phyloP scores from a whole-genome alignment of 179 eudicot species.

The Beta corolliflora region DNA sequence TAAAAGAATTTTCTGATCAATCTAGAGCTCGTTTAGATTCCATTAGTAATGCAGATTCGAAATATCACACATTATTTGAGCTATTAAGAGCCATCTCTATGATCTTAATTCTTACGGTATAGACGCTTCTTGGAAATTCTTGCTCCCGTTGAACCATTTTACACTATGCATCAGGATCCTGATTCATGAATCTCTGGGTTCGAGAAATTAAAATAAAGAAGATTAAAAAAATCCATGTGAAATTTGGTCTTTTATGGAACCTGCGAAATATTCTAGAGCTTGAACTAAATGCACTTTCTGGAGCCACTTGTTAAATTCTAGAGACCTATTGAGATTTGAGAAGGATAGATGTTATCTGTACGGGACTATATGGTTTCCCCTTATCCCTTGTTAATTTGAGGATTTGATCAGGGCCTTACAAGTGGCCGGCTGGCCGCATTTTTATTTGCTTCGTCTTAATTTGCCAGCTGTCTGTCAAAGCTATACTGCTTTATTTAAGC shows the following conservation, averaged over 20 bases:
- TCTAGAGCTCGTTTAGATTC: too few species aligned
- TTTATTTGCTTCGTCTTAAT: neutral
- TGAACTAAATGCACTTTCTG: neutral
- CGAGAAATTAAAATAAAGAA: neutral
- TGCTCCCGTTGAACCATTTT: too few species aligned
- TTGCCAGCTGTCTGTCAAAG: neutral
- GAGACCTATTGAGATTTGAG: neutral
- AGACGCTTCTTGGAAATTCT: too few species aligned
- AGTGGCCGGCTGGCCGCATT: neutral
- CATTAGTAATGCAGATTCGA: too few species aligned
- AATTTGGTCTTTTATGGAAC: neutral
- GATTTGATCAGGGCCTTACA: neutral
- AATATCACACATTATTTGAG: too few species aligned
- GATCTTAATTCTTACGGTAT: too few species aligned
- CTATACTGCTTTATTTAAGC: neutral
- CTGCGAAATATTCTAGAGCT: neutral
- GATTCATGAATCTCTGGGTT: too few species aligned
- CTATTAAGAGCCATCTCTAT: too few species aligned
- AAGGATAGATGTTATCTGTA: neutral
- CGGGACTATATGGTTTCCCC: neutral
- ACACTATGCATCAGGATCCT: too few species aligned
- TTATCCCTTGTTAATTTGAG: neutral
- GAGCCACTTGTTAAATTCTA: neutral
- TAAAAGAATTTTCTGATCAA: too few species aligned
- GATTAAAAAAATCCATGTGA: neutral